Base-by-base conservation (phyloP, 805 yeast genomes). In the Lipomyces yamadae region DNA sequence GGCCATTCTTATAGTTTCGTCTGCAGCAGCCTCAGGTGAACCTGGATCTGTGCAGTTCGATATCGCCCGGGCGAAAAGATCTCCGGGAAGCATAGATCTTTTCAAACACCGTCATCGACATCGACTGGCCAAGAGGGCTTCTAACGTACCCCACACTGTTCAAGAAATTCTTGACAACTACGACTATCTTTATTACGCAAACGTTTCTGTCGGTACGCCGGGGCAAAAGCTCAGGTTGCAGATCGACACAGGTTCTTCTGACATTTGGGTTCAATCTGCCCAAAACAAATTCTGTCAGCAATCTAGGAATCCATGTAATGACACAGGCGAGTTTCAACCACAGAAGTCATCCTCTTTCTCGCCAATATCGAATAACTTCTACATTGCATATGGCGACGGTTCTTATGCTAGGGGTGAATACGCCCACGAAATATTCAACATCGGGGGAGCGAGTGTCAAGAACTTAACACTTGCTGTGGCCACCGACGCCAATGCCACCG, bases 231-330 rank as follows among this genome's bases (percentile, higher is more conserved):
- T 88, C 7, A 79, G 79, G 2, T 86, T 88, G 10, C 76, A 86
- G 60, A 77, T 90, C 32, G 96, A 90, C 74, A 90, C 94, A 3
- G 96, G 95, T 2, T 88, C 93, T 0, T 82, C 90, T 1, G 95
- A 90, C 74, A 75, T 89, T 61, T 89, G 92, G 91, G 85, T 88
- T 56, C 67, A 69, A 61, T 62, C 71, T 18, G 66, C 65, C 58
- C 70, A 69, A 56, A 63, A 67, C 61, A 33, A 18, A 60, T 69
- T 78, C 78, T 68, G 70, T 73, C 63, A 66, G 39, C 61, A 70
- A 56, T 56, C 64, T 33, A 48, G 45, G 54, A 68, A 73, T 48
- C 66, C 69, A 29, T 76, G 78, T 60, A 62, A 72, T 11, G 63
- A 58, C 3, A 67, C 78, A 2, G 77, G 70, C 67, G 71, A 71